phyloP scores from a whole-genome alignment of 225 moss, liverwort and hornwort species.

The Pseudisothecium myosuroides region DNA sequence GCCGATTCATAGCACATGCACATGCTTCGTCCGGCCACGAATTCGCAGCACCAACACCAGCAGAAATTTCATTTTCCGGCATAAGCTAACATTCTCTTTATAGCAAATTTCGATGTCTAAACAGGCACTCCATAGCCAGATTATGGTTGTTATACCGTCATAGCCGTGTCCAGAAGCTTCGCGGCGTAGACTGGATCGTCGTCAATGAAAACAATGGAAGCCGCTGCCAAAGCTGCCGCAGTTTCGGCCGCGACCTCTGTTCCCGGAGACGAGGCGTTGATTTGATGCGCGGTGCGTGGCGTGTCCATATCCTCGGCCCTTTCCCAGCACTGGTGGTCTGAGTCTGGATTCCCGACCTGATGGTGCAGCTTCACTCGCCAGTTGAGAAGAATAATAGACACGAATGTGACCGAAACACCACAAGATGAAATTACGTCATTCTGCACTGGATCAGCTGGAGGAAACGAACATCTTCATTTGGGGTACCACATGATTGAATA shows the following conservation, averaged over 20 bases:
- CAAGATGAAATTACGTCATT: neutral
- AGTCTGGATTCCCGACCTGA: conserved; percentile 62
- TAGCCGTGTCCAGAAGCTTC: conserved; percentile 39
- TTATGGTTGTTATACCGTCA: conserved; percentile 32
- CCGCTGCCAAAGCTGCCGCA: conserved; percentile 78
- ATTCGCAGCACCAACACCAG: neutral
- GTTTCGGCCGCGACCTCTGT: conserved; percentile 82
- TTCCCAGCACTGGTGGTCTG: conserved; percentile 90
- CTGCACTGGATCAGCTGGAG: neutral
- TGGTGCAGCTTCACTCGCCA: neutral
- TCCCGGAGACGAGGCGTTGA: conserved; percentile 60
- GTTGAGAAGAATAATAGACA: neutral
- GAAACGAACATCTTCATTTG: neutral
- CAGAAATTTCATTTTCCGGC: neutral
- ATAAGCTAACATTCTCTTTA: neutral
- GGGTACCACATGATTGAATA: neutral
- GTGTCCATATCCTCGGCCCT: conserved; percentile 92
- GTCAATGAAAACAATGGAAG: conserved; percentile 57
- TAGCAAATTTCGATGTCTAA: neutral
- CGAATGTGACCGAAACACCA: neutral
- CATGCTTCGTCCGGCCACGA: neutral
- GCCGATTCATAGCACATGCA: neutral
- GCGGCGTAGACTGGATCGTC: conserved; percentile 34
- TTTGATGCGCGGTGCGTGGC: conserved; percentile 42
- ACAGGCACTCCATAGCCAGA: neutral